Conservation (phyloP, 106 monocot species). For the Vanilla planifolia region DNA sequence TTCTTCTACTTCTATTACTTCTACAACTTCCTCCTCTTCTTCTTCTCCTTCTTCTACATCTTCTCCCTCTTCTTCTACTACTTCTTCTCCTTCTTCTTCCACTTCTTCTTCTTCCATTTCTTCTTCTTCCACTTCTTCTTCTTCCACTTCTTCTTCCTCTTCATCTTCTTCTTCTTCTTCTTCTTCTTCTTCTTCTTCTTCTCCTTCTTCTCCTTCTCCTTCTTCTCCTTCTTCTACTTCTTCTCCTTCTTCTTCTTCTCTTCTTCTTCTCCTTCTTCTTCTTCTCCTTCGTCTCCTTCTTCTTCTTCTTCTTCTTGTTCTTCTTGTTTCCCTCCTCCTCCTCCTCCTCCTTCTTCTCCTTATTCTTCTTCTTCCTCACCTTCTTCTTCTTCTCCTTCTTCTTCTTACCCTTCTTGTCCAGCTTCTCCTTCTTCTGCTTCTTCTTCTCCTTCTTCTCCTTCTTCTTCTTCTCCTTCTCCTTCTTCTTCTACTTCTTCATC, state of each 20-base stretch:
- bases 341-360: no score
- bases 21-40: no score
- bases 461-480: not conserved
- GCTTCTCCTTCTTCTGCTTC: no score
- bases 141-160: not conserved
- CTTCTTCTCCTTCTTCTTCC: not conserved
- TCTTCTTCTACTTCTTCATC: not conserved
- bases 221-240: no score
- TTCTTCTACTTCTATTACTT: no score
- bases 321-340: no score
- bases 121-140: not conserved
- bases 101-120: not conserved
- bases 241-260: not conserved
- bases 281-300: no score
- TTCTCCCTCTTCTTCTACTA: no score
- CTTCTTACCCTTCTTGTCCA: not conserved
- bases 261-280: not conserved
- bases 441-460: not conserved
- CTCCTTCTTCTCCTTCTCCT: no score
- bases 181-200: no score
- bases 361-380: no score
- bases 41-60: not conserved
- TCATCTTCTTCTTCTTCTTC: not conserved
- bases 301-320: no score
- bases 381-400: not conserved